These are phyloP conservation scores for Entonaema liquescens DNA, from an alignment of 495 filamentous ascomycete species.

Conservation along the genomic window DNA sequence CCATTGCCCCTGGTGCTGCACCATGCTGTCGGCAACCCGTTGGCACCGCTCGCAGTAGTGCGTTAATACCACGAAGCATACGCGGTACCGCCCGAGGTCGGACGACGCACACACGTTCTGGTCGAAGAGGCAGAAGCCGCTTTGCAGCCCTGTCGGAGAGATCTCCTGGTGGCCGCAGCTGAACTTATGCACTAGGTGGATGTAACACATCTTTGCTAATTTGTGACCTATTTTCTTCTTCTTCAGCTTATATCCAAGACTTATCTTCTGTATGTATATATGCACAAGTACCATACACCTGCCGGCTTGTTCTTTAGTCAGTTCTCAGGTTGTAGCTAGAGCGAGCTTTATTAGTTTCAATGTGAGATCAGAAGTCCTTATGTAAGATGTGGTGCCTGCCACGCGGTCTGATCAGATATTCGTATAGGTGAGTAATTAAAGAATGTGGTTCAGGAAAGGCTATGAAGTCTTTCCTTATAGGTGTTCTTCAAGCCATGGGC, in stretches of 20 bases:
- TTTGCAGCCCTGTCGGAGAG: background rate
- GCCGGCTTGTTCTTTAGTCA: background rate
- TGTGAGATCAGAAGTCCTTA: background rate
- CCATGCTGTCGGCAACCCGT: background rate
- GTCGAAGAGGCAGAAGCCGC: constrained; percentile 17
- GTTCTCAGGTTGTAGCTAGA: background rate
- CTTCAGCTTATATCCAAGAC: background rate
- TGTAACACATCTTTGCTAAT: constrained; percentile 18
- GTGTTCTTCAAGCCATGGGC: background rate
- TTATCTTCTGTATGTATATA: background rate
- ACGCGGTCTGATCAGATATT: constrained; percentile 29
- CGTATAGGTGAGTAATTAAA: background rate
- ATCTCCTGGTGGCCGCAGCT: constrained; percentile 22
- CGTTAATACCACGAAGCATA: background rate
- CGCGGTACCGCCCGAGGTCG: constrained; percentile 24
- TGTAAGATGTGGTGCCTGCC: constrained; percentile 26
- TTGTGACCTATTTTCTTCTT: background rate
- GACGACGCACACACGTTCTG: background rate
- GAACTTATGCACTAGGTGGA: background rate
- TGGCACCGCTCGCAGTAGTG: constrained; percentile 14
- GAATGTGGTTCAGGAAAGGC: constrained; percentile 11
- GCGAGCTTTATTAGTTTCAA: background rate
- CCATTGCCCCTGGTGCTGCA: background rate
- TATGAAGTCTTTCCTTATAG: background rate
- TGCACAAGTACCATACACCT: background rate